phyloP scores from a whole-genome alignment of 108 stramenopile genomes.

The Cyclotella cryptica region DNA sequence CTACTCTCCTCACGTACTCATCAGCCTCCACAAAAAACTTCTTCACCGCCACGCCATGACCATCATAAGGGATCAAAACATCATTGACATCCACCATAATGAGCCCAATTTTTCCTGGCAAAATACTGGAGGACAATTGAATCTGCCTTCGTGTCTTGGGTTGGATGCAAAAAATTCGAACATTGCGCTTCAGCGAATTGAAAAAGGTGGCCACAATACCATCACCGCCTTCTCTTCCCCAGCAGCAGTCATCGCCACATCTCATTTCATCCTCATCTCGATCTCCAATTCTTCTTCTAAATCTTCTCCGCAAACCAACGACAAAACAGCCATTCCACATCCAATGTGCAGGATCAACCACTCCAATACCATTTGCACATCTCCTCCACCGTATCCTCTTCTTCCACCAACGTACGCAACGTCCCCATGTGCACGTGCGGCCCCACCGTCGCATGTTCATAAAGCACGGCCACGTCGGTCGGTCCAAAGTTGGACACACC shows the following conservation, averaged over 20 bases:
- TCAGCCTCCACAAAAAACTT: conserved; percentile 46
- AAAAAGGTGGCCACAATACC: conserved; percentile 50
- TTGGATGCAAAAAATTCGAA: conserved; percentile 43
- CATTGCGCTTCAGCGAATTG: conserved; percentile 28
- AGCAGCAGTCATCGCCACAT: not conserved
- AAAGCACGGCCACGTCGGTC: conserved; percentile 59
- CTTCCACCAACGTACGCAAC: conserved; percentile 69
- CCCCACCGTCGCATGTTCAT: conserved; percentile 46
- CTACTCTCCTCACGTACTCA: conserved; percentile 20
- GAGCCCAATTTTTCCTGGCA: conserved; percentile 41
- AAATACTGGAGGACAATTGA: conserved; percentile 40
- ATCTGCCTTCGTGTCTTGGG: conserved; percentile 40
- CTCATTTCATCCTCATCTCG: not conserved
- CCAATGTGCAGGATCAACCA: conserved; percentile 41
- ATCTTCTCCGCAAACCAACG: conserved; percentile 59
- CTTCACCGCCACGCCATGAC: conserved; percentile 40
- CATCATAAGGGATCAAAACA: conserved; percentile 50
- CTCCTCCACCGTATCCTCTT: conserved; percentile 64
- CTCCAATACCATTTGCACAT: conserved; percentile 44
- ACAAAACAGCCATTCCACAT: conserved; percentile 48
- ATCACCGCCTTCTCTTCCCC: conserved; percentile 11
- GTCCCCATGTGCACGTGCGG: conserved; percentile 78
- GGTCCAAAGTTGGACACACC: conserved; percentile 88
- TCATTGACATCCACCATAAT: conserved; percentile 33
- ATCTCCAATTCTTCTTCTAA: conserved; percentile 30